Evolutionary conservation across 805 yeast genomes (phyloP).

Genomic region (Hanseniaspora jakobsenii): DNA sequence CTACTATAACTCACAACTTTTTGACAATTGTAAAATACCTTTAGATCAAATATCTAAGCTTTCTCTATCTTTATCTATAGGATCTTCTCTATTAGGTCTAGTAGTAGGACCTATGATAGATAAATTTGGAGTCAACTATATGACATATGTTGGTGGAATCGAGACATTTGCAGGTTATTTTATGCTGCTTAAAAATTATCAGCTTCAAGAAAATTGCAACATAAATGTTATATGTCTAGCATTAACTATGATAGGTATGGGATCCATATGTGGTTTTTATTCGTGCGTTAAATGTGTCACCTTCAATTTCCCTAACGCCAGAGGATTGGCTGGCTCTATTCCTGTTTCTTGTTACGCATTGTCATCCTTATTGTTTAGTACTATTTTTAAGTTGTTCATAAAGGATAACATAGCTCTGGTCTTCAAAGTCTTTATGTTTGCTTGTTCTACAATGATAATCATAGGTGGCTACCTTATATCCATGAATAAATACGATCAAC

Average conservation of each 20-base stretch:
- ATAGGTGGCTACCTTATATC: slow-evolving; percentile 21
- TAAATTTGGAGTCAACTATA: slow-evolving; percentile 40
- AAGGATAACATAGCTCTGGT: slow-evolving; percentile 43
- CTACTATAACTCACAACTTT: slow-evolving; percentile 62
- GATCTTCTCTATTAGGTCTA: slow-evolving; percentile 57
- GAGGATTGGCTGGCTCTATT: slow-evolving; percentile 58
- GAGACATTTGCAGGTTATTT: slow-evolving; percentile 45
- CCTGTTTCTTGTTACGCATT: slow-evolving; percentile 62
- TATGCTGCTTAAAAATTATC: slow-evolving; percentile 38
- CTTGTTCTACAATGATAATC: slow-evolving; percentile 32
- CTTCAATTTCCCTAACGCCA: slow-evolving; percentile 55
- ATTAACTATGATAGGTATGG: slow-evolving; percentile 47
- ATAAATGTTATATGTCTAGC: slow-evolving; percentile 37
- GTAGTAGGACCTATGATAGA: slow-evolving; percentile 63
- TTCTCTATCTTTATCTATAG: slow-evolving; percentile 50
- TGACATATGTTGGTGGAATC: slow-evolving; percentile 45
- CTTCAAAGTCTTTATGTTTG: slow-evolving; percentile 42
- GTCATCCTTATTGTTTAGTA: slow-evolving; percentile 54
- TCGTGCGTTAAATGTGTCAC: slow-evolving; percentile 40
- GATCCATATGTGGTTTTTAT: slow-evolving; percentile 49
- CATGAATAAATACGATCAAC: neutral
- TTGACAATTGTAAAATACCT: slow-evolving; percentile 43
- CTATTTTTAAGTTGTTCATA: slow-evolving; percentile 43
- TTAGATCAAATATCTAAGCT: slow-evolving; percentile 52
- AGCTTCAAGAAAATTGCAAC: slow-evolving; percentile 28